Conservation (phyloP, 306 rosid species). For the Vigna angularis region DNA sequence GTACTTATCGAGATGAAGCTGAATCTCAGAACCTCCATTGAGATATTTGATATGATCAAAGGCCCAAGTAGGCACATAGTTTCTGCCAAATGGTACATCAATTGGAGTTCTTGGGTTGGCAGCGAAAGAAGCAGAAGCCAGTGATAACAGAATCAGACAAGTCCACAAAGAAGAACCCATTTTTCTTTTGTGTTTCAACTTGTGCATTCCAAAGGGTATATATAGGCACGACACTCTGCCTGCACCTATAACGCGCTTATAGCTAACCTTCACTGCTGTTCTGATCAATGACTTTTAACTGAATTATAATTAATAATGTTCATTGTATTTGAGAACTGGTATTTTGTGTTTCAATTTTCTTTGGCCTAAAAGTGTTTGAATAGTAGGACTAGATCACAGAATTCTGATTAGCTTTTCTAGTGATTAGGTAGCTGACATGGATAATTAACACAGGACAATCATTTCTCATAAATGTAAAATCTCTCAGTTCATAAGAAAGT, state of each 20-base stretch:
- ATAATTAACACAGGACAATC: not conserved
- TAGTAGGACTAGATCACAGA: not conserved
- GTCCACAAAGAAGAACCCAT: constrained; percentile 52
- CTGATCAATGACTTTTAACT: not conserved
- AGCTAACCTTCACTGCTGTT: constrained; percentile 21
- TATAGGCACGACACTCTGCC: constrained; percentile 32
- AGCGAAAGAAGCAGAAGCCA: constrained; percentile 43
- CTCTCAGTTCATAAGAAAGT: not conserved
- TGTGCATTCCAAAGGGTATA: constrained; percentile 5
- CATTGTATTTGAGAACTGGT: not conserved
- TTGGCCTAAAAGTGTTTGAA: not conserved
- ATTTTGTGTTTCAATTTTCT: not conserved
- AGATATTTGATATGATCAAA: constrained; percentile 82
- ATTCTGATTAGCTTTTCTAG: not conserved
- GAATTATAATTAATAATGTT: not conserved
- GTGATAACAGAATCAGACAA: constrained; percentile 43
- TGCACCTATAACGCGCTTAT: constrained; percentile 38
- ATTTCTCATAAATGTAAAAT: constrained; percentile 21
- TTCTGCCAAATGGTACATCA: constrained; percentile 72
- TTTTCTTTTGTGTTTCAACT: constrained; percentile 5
- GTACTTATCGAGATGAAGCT: constrained; percentile 73
- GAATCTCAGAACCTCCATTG: constrained; percentile 71
- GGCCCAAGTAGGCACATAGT: constrained; percentile 85
- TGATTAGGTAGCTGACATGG: not conserved
- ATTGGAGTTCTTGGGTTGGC: constrained; percentile 59